Conservation (phyloP, 192 early-diverging fungal genomes). For the Podila clonocystis region DNA sequence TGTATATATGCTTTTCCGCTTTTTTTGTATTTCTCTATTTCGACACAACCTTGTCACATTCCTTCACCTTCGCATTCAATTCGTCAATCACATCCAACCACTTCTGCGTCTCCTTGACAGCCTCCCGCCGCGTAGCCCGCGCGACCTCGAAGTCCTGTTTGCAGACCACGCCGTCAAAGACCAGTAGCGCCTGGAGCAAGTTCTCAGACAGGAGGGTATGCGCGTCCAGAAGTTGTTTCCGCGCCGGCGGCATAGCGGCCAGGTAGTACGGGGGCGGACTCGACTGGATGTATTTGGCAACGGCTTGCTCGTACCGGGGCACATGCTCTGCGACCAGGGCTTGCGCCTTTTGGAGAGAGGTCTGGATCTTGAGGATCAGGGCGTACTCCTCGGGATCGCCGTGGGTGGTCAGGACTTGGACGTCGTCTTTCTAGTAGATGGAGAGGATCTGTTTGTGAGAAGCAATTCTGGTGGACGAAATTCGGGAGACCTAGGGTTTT, state of each 20-base stretch:
- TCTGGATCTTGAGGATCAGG: conserved; percentile 55
- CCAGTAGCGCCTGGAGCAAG: conserved; percentile 79
- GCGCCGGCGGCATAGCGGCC: conserved; percentile 18
- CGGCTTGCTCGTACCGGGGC: conserved; percentile 25
- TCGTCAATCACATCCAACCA: conserved; percentile 81
- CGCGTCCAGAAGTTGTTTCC: conserved; percentile 63
- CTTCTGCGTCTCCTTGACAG: conserved; percentile 74
- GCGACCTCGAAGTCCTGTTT: conserved; percentile 76
- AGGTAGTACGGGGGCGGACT: conserved; percentile 33
- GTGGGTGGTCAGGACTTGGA: conserved; percentile 45
- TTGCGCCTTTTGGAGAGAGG: conserved; percentile 40
- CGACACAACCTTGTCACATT: conserved; percentile 38
- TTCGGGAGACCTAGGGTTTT: too few species aligned
- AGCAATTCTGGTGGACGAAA: too few species aligned
- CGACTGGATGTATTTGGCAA: conserved; percentile 23
- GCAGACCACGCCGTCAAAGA: conserved; percentile 78
- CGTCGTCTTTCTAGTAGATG: conserved; percentile 45
- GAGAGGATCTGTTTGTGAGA: neutral
- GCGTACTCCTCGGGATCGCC: conserved; percentile 64
- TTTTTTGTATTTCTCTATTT: neutral
- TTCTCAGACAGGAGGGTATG: conserved; percentile 73
- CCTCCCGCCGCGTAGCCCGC: conserved; percentile 73
- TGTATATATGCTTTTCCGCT: neutral
- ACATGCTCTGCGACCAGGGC: conserved; percentile 29
- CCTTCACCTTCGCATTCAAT: conserved; percentile 66